These are phyloP conservation scores for Lactarius indigo DNA, from an alignment of 768 basidiomycete genomes.

Conservation along the genomic window DNA sequence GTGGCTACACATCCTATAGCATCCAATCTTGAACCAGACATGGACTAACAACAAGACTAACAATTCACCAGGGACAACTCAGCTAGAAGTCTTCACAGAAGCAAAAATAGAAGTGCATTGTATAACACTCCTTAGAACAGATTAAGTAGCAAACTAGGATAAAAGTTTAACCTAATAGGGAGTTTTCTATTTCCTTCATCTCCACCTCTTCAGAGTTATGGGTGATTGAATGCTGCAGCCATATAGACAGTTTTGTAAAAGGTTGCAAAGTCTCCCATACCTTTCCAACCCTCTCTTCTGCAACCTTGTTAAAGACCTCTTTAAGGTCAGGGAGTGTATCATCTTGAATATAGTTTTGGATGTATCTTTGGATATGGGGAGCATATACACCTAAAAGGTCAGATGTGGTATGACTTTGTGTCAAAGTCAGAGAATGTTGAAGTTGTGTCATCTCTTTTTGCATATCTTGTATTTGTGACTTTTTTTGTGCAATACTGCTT, in stretches of 20 bases:
- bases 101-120: too few species aligned
- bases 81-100: too few species aligned
- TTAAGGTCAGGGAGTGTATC: background rate
- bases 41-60: too few species aligned
- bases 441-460: conserved; percentile 14
- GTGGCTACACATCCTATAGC: too few species aligned
- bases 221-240: conserved; percentile 6
- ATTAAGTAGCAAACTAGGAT: background rate
- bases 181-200: conserved; percentile 15
- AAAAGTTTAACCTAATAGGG: conserved; percentile 3
- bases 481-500: conserved; percentile 4
- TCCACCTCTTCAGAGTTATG: conserved; percentile 12
- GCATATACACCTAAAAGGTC: background rate
- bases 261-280: conserved; percentile 6
- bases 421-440: background rate
- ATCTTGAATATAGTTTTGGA: conserved; percentile 8
- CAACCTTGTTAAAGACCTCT: background rate
- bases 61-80: too few species aligned
- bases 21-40: too few species aligned
- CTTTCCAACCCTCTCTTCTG: background rate
- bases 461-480: background rate
- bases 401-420: background rate
- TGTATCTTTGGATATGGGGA: conserved; percentile 1
- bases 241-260: conserved; percentile 3
- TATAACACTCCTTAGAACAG: too few species aligned